These are phyloP conservation scores for Paramecium sonneborni DNA, from an alignment of 73 alveolate genomes.

Conservation along the genomic window DNA sequence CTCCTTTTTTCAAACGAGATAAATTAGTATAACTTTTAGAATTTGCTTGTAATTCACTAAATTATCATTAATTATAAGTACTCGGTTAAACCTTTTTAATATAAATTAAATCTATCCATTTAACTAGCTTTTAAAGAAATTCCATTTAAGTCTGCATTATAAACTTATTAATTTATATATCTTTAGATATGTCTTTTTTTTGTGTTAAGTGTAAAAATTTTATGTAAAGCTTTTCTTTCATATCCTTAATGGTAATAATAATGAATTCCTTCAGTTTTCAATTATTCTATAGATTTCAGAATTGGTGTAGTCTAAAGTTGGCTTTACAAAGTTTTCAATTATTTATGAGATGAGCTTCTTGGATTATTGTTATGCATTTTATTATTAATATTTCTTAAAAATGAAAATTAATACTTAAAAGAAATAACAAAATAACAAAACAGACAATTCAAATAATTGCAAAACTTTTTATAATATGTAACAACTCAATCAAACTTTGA, in stretches of 20 bases:
- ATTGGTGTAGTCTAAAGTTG: not conserved
- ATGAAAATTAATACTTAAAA: not conserved
- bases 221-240: conserved; percentile 5
- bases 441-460: not conserved
- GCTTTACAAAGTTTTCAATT: not conserved
- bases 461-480: not conserved
- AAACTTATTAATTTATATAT: not conserved
- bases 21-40: not conserved
- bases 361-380: not conserved
- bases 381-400: not conserved
- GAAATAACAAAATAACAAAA: not conserved
- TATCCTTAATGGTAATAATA: not conserved
- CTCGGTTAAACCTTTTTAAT: not conserved
- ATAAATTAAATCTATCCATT: not conserved
- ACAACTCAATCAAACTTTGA: not conserved
- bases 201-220: not conserved
- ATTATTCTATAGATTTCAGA: not conserved
- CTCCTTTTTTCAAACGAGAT: conserved; percentile 28
- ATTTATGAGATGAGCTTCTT: not conserved
- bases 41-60: conserved; percentile 15
- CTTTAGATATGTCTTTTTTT: conserved; percentile 27
- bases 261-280: conserved; percentile 19
- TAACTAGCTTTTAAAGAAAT: conserved; percentile 7
- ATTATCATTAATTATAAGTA: not conserved
- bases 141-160: conserved; percentile 21